A percentile compares a stretch with the other conserved stretches of the same genome.
phyloP scores from a whole-genome alignment of 371 early-diverging fungal genomes.

The Mortierella sp. region DNA sequence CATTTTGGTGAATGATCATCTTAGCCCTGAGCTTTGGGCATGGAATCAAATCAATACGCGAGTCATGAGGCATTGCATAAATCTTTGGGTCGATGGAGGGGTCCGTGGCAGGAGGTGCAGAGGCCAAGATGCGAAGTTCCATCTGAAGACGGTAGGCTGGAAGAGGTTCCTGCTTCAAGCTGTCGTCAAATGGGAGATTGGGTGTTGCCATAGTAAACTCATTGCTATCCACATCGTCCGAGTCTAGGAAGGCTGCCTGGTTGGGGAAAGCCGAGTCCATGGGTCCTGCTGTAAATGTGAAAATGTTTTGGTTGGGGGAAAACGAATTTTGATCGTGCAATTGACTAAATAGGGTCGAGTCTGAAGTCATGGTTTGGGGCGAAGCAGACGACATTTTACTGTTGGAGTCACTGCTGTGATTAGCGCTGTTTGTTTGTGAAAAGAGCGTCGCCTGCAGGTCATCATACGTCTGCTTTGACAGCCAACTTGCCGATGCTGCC shows the following conservation, averaged over 20 bases:
- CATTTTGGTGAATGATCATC: constrained; percentile 70
- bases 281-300: constrained; percentile 40
- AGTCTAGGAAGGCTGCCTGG: constrained; percentile 44
- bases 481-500: constrained; percentile 13
- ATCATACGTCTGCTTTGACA: constrained; percentile 38
- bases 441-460: constrained; percentile 52
- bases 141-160: constrained; percentile 42
- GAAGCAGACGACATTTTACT: constrained; percentile 33
- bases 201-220: constrained; percentile 39
- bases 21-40: constrained; percentile 69
- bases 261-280: constrained; percentile 31
- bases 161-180: constrained; percentile 31
- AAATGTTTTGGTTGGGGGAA: constrained; percentile 30
- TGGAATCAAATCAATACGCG: constrained; percentile 71
- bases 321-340: constrained; percentile 23
- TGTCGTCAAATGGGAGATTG: constrained; percentile 41
- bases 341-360: constrained; percentile 34
- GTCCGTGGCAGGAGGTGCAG: constrained; percentile 49
- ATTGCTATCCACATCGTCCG: constrained; percentile 43
- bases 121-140: constrained; percentile 48
- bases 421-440: constrained; percentile 21
- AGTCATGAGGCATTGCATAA: constrained; percentile 67
- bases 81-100: constrained; percentile 52
- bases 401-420: constrained; percentile 1
- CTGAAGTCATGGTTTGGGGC: constrained; percentile 49